A percentile compares a stretch with the other conserved stretches of the same genome.
phyloP scores from a whole-genome alignment of 495 filamentous ascomycete genomes.

The Mytilinidion resinicola region DNA sequence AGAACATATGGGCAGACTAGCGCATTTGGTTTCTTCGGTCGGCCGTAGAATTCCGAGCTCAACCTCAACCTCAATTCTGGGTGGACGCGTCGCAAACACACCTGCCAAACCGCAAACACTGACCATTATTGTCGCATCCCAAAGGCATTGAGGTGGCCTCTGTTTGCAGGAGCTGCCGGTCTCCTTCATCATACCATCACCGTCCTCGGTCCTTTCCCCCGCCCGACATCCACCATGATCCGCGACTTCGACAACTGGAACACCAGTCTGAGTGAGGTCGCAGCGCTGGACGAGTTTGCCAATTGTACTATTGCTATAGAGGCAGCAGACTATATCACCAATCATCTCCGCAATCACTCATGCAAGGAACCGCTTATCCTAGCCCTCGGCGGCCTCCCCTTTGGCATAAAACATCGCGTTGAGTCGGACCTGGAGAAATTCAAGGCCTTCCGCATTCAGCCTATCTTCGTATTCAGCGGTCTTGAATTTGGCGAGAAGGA shows the following conservation, averaged over 20 bases:
- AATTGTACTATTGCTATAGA: conserved; percentile 76
- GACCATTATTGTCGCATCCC: not conserved
- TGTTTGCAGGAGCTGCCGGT: not conserved
- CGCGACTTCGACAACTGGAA: conserved; percentile 56
- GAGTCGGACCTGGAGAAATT: conserved; percentile 65
- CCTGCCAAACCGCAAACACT: not conserved
- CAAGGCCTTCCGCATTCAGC: conserved; percentile 56
- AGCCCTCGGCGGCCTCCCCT: conserved; percentile 84
- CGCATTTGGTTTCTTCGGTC: too few species aligned
- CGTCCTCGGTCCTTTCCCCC: not conserved
- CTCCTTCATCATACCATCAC: not conserved
- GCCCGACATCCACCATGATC: conserved; percentile 38
- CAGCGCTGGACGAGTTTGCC: conserved; percentile 59
- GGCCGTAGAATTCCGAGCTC: not conserved
- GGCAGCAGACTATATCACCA: conserved; percentile 73
- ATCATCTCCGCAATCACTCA: conserved; percentile 59
- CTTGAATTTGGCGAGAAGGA: conserved; percentile 68
- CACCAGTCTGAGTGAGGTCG: conserved; percentile 44
- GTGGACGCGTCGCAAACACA: not conserved
- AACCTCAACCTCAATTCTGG: not conserved
- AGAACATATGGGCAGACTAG: too few species aligned
- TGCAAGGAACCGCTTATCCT: conserved; percentile 79
- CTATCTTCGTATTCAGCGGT: conserved; percentile 86
- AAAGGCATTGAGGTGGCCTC: not conserved
- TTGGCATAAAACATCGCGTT: conserved; percentile 63